These are phyloP conservation scores for Apiosordaria backusii DNA, from an alignment of 495 filamentous ascomycete genomes.

Conservation along the genomic window DNA sequence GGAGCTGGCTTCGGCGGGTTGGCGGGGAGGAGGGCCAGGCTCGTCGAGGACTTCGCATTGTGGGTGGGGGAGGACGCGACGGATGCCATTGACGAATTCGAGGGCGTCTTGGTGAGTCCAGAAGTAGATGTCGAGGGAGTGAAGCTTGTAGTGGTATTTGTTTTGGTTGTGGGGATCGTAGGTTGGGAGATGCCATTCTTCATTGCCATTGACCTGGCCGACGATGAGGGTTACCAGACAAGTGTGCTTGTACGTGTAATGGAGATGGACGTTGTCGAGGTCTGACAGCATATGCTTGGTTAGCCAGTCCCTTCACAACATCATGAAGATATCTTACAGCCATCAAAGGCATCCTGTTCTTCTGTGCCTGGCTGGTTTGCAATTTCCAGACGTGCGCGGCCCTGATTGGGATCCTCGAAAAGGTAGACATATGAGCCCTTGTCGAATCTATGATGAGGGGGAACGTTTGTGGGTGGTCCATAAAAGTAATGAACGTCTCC, in stretches of 20 bases:
- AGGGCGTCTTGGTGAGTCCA: conserved; percentile 75
- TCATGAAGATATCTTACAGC: conserved; percentile 53
- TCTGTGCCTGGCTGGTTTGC: conserved; percentile 82
- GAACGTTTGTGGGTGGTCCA: conserved; percentile 62
- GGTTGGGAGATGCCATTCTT: conserved; percentile 76
- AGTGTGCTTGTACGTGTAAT: conserved; percentile 74
- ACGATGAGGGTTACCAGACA: conserved; percentile 73
- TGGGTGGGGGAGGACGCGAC: conserved; percentile 54
- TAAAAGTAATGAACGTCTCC: conserved; percentile 91
- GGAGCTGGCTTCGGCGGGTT: conserved; percentile 58
- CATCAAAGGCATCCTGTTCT: conserved; percentile 87
- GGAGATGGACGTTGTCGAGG: conserved; percentile 60
- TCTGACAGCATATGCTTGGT: conserved; percentile 35
- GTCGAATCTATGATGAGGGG: conserved; percentile 81
- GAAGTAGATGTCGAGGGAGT: conserved; percentile 87
- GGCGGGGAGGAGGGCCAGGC: conserved; percentile 46
- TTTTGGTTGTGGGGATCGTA: conserved; percentile 65
- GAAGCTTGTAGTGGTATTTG: conserved; percentile 69
- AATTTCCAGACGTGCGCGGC: conserved; percentile 71
- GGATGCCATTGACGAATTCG: conserved; percentile 64
- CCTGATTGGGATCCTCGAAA: conserved; percentile 67
- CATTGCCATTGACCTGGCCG: conserved; percentile 51
- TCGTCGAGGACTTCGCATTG: conserved; percentile 60
- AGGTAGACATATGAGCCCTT: conserved; percentile 87
- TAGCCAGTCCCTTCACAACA: neutral